A percentile compares a stretch with the other conserved stretches of the same genome.
These are phyloP conservation scores for Avicennia marina DNA, from an alignment of 257 asterid genomes.

Conservation along the genomic window DNA sequence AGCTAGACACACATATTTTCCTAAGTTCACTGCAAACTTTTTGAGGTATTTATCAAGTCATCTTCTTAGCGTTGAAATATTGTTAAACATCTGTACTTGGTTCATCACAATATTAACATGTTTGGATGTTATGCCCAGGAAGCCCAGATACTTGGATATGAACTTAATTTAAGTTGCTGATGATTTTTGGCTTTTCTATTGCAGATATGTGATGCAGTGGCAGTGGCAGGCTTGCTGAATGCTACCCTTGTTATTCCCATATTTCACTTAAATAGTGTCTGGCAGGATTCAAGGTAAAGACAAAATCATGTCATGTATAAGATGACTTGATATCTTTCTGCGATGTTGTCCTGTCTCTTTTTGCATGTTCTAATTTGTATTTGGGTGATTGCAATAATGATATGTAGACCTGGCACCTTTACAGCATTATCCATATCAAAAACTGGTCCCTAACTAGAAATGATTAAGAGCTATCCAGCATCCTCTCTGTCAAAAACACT, in stretches of 20 bases:
- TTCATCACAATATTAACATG: background rate
- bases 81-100: constrained; percentile 7
- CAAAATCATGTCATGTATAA: background rate
- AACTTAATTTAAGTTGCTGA: background rate
- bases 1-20: no score
- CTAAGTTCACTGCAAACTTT: no score
- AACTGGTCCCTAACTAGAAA: no score
- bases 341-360: no score
- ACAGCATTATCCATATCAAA: no score
- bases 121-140: background rate
- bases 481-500: no score
- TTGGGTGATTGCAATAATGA: no score
- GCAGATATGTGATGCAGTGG: constrained; percentile 99
- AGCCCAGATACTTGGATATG: background rate
- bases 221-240: constrained; percentile 95
- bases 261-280: constrained; percentile 93
- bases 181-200: constrained; percentile 13
- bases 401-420: no score
- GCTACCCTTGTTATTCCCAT: constrained; percentile 98
- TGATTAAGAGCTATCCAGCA: no score
- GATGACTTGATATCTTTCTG: no score
- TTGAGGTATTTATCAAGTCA: background rate
- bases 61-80: background rate
- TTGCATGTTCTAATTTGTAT: no score
- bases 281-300: constrained; percentile 93